Percentiles rank a stretch among this genome's conserved stretches.
phyloP scores from a whole-genome alignment of 768 basidiomycete species.

The Boletus eberwhitei region DNA sequence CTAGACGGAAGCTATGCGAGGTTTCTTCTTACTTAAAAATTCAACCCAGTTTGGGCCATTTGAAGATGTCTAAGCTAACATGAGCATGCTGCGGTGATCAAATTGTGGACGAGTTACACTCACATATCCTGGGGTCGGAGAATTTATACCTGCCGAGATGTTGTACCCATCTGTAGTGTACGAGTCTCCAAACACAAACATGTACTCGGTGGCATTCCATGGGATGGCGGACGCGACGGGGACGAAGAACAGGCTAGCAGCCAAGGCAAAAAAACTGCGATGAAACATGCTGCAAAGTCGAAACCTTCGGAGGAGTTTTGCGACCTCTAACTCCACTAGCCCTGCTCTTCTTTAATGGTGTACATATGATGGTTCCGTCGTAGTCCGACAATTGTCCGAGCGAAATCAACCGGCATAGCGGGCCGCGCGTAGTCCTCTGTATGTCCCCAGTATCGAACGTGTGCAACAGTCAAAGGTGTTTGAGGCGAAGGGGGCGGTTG shows the following conservation, averaged over 20 bases:
- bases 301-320: background rate
- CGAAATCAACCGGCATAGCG: background rate
- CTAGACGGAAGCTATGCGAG: background rate
- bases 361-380: background rate
- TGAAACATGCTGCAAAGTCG: slow-evolving; percentile 10
- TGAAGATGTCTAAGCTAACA: slow-evolving; percentile 44
- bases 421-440: background rate
- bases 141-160: slow-evolving; percentile 52
- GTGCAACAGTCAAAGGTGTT: background rate
- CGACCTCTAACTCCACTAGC: background rate
- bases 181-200: slow-evolving; percentile 64
- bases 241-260: slow-evolving; percentile 3
- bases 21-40: slow-evolving; percentile 41
- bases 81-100: slow-evolving; percentile 3
- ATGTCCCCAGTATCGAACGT: background rate
- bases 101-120: slow-evolving; percentile 14
- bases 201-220: slow-evolving; percentile 52
- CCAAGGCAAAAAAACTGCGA: background rate
- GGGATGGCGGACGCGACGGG: slow-evolving; percentile 27
- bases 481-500: background rate
- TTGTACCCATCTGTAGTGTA: slow-evolving; percentile 61
- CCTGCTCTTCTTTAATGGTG: slow-evolving; percentile 8
- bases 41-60: slow-evolving; percentile 65
- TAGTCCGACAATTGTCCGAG: background rate
- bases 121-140: slow-evolving; percentile 50